phyloP scores from a whole-genome alignment of 495 filamentous ascomycete genomes.

The Penicillium ochrochloron region DNA sequence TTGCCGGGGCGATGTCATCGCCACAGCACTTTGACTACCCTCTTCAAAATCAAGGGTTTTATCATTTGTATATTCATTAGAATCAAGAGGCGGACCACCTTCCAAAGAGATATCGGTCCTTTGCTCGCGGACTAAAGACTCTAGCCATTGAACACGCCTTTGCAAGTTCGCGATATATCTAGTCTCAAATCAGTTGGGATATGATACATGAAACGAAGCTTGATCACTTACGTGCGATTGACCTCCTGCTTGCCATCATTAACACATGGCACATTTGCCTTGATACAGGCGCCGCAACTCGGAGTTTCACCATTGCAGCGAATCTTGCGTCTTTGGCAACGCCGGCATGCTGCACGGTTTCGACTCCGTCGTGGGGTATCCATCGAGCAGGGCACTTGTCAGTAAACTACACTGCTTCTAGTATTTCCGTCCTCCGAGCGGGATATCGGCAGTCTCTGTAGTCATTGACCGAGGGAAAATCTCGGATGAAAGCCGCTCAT shows the following conservation, averaged over 20 bases:
- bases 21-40: not conserved
- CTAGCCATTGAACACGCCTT: slow-evolving; percentile 47
- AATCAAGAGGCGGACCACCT: slow-evolving; percentile 24
- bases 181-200: slow-evolving; percentile 2
- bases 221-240: slow-evolving; percentile 37
- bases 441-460: not conserved
- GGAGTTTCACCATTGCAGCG: slow-evolving; percentile 30
- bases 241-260: slow-evolving; percentile 51
- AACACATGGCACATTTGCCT: slow-evolving; percentile 43
- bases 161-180: slow-evolving; percentile 49
- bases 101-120: slow-evolving; percentile 37
- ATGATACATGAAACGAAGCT: slow-evolving; percentile 4
- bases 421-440: not conserved
- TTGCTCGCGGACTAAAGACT: slow-evolving; percentile 42
- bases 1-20: slow-evolving; percentile 7
- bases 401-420: not conserved
- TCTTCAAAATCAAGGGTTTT: slow-evolving; percentile 4
- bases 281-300: slow-evolving; percentile 44
- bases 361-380: slow-evolving; percentile 35
- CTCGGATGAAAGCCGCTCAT: slow-evolving; percentile 10
- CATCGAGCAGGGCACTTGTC: slow-evolving; percentile 21
- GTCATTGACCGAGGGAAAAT: not conserved
- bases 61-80: slow-evolving; percentile 9
- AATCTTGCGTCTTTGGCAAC: slow-evolving; percentile 37
- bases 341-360: slow-evolving; percentile 47